These are phyloP conservation scores for Trichoderma atrobrunneum DNA, from an alignment of 2,329 filamentous ascomycete species.

Conservation along the genomic window DNA sequence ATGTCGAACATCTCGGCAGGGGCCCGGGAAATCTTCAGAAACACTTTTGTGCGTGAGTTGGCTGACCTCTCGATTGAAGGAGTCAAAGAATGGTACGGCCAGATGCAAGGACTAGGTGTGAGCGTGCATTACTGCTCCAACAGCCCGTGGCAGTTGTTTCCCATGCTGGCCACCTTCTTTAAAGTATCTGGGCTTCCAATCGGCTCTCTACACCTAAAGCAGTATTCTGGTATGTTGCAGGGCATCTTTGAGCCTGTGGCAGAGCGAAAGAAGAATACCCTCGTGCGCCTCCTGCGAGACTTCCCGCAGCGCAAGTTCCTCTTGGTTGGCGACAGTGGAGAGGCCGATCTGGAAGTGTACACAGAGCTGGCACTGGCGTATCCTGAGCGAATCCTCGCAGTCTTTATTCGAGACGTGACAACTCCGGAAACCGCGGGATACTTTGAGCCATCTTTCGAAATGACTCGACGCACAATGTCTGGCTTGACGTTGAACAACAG, in stretches of 20 bases:
- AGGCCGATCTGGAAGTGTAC: slow-evolving; percentile 95
- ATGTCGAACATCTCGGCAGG: slow-evolving; percentile 86
- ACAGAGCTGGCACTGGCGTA: slow-evolving; percentile 86
- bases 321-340: slow-evolving; percentile 90
- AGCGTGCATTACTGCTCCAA: slow-evolving; percentile 98
- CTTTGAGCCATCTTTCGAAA: slow-evolving; percentile 62
- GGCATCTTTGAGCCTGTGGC: slow-evolving; percentile 97
- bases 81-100: slow-evolving; percentile 84
- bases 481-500: slow-evolving; percentile 28
- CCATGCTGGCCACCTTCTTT: slow-evolving; percentile 83
- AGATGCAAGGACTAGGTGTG: slow-evolving; percentile 75
- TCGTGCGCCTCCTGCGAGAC: slow-evolving; percentile 82
- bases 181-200: slow-evolving; percentile 73
- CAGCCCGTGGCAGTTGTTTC: slow-evolving; percentile 96
- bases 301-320: slow-evolving; percentile 89
- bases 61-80: slow-evolving; percentile 79
- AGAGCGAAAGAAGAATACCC: slow-evolving; percentile 84
- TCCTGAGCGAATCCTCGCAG: slow-evolving; percentile 75
- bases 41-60: slow-evolving; percentile 88
- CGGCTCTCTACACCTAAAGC: slow-evolving; percentile 92
- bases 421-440: slow-evolving; percentile 69
- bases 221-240: slow-evolving; percentile 95
- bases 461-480: slow-evolving; percentile 28
- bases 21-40: slow-evolving; percentile 91
- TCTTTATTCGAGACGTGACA: slow-evolving; percentile 96